Evolutionary conservation across 768 basidiomycete genomes (phyloP), one percentile per base, ranked within the genome.

Genomic region (Favolaschia claudopus): DNA sequence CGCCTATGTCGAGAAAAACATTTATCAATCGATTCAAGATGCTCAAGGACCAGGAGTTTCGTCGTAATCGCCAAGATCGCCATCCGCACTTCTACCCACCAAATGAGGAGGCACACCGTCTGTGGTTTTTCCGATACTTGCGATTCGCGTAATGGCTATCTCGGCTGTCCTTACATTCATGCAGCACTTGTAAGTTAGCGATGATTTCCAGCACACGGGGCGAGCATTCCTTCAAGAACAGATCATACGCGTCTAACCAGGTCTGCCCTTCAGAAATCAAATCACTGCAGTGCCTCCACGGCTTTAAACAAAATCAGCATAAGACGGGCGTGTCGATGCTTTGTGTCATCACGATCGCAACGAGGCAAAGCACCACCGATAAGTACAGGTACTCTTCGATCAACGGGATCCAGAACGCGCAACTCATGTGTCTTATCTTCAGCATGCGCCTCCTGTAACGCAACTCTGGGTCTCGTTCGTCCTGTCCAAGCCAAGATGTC

Each of bases 281-380:
- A 42, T 81, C 72, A 7, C 5, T 10, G 1, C 58, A 22, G 33
- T 43, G 27, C 1, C 67, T 40, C 80, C 79, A 81, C 0, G 79
- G 81, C 59, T 79, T 78, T n/a, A 58, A 81, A 82, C 0, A 80
- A 65, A 14, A 77, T 69, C 1, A 81, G 55, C 78, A 80, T 80
- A 1, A 76, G 46, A 4, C 71, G 58, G 45, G 67, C 52, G 50
- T 5, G 55, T 58, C 14, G 60, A 44, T 0, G 44, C 6, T 14
- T 66, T 39, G 4, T 24, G 6, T 31, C 44, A 3, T 50, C 20
- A 7, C 28, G 14, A 55, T 79, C 73, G 8, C 68, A 42, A 0
- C 73, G 56, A 8, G 78, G 78, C 0, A 82, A 39, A 1, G 32
- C 25, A 6, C 74, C 51, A 5, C 80, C 80, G 12, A 79, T 65